phyloP scores from a whole-genome alignment of 768 basidiomycete genomes.

The Tylopilus cervinicoccineus region DNA sequence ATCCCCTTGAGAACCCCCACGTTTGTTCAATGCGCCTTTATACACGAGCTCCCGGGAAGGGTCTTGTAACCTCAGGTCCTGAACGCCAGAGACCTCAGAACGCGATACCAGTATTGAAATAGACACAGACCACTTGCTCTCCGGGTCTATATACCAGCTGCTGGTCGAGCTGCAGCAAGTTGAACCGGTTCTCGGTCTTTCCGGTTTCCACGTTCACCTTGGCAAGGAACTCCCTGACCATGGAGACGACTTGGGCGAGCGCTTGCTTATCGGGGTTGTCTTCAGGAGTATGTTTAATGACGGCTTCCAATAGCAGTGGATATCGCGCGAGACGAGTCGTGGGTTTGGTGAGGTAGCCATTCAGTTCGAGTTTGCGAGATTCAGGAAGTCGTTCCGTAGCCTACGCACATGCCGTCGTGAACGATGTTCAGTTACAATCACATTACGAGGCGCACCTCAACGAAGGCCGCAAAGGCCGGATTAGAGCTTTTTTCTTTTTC shows the following conservation, averaged over 20 bases:
- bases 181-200: conserved; percentile 94
- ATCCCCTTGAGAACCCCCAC: conserved; percentile 64
- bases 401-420: conserved; percentile 36
- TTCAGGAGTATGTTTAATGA: conserved; percentile 87
- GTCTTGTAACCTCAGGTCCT: conserved; percentile 86
- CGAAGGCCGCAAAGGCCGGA: conserved; percentile 89
- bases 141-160: conserved; percentile 88
- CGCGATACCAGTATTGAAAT: neutral
- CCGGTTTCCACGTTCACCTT: conserved; percentile 94
- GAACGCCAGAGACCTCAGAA: conserved; percentile 1
- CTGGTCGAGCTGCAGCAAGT: conserved; percentile 87
- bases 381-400: conserved; percentile 89
- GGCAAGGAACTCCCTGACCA: conserved; percentile 77
- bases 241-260: conserved; percentile 70
- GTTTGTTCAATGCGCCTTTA: conserved; percentile 86
- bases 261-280: conserved; percentile 81
- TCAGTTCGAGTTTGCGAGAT: conserved; percentile 93
- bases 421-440: neutral
- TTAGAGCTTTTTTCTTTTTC: conserved; percentile 97
- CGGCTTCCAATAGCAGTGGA: conserved; percentile 87
- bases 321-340: conserved; percentile 97
- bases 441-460: conserved; percentile 59
- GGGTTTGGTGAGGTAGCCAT: conserved; percentile 97
- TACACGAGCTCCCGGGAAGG: conserved; percentile 88
- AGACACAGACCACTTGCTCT: conserved; percentile 74